These are phyloP conservation scores for Zostera marina DNA, from an alignment of 116 monocot genomes.

Conservation along the genomic window DNA sequence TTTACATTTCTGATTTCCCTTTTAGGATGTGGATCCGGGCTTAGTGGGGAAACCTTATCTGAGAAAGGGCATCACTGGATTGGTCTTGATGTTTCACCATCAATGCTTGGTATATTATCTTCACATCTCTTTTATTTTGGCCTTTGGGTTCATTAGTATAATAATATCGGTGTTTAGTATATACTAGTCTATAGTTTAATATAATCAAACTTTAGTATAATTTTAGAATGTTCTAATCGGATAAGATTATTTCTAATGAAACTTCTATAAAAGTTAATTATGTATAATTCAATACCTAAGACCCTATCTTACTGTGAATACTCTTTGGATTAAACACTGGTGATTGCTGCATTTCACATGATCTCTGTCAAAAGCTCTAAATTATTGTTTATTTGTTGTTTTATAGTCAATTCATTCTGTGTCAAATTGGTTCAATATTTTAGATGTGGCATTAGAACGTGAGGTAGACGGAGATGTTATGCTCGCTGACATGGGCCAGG, in stretches of 20 bases:
- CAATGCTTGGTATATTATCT: constrained; percentile 63
- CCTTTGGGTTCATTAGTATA: no score
- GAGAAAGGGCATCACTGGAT: constrained; percentile 95
- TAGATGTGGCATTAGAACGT: constrained; percentile 87
- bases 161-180: no score
- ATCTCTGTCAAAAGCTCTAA: not conserved
- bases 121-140: no score
- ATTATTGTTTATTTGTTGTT: no score
- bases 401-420: not conserved
- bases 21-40: constrained; percentile 89
- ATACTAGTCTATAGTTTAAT: no score
- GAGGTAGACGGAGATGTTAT: constrained; percentile 88
- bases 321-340: no score
- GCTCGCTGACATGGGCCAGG: constrained; percentile 97
- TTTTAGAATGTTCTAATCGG: no score
- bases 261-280: no score
- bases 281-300: no score
- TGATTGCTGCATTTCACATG: not conserved
- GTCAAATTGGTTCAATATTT: not conserved
- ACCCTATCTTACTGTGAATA: no score
- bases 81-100: constrained; percentile 76
- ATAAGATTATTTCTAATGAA: no score
- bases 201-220: no score
- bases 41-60: constrained; percentile 88
- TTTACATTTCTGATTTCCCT: not conserved